Evolutionary conservation across 148 eudicot species (phyloP).

Genomic region (Nepenthes mirabilis): DNA sequence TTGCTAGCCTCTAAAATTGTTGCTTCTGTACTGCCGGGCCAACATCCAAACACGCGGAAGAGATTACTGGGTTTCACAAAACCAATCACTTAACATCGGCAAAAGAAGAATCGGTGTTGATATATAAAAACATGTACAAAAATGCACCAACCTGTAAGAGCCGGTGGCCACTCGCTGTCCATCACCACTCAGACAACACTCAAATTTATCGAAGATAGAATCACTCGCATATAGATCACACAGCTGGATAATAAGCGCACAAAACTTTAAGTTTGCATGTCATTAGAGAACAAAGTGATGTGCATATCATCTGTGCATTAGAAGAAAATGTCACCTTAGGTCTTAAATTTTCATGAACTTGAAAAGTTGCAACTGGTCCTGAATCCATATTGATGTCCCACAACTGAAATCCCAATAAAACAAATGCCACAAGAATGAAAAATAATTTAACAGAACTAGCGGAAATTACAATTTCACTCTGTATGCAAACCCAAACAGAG

Average conservation of each 20-base stretch:
- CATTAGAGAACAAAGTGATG: not conserved
- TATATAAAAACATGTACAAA: not conserved
- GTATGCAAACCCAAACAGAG: not conserved
- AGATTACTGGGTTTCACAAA: slow-evolving; percentile 20
- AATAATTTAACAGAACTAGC: not conserved
- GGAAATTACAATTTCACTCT: not conserved
- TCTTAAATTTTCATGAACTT: slow-evolving; percentile 31
- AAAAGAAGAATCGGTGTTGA: not conserved
- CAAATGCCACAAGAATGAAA: not conserved
- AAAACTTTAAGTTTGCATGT: not conserved
- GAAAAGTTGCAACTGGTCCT: slow-evolving; percentile 31
- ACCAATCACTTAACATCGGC: not conserved
- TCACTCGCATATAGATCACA: slow-evolving; percentile 35
- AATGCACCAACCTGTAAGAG: slow-evolving; percentile 22
- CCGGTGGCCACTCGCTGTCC: slow-evolving; percentile 28
- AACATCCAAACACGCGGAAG: slow-evolving; percentile 39
- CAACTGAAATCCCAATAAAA: slow-evolving; percentile 14
- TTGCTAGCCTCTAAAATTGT: slow-evolving; percentile 39
- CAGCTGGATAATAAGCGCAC: slow-evolving; percentile 9
- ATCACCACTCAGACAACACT: slow-evolving; percentile 35
- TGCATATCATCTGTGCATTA: not conserved
- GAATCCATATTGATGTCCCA: slow-evolving; percentile 41
- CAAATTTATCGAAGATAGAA: slow-evolving; percentile 35
- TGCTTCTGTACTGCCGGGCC: slow-evolving; percentile 29
- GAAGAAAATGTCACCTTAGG: slow-evolving; percentile 20